Evolutionary conservation across 1,139 yeast species (phyloP).

Genomic region (Sugiyamaella paludigena): DNA sequence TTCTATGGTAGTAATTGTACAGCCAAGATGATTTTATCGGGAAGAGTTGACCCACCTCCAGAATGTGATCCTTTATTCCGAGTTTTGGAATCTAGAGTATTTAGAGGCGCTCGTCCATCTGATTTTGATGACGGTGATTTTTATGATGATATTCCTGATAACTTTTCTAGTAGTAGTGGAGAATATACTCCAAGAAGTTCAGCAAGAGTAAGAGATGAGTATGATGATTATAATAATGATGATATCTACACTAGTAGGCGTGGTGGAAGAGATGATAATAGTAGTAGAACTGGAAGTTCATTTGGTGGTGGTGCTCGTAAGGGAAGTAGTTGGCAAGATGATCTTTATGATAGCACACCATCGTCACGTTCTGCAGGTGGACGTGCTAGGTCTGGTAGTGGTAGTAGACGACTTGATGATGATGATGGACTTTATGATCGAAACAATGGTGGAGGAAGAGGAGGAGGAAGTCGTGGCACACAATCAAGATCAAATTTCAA

Average conservation of each 20-base stretch:
- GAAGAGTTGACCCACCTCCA: constrained; percentile 88
- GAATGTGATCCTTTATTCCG: constrained; percentile 89
- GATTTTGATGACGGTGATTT: constrained; percentile 53
- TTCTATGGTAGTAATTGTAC: constrained; percentile 87
- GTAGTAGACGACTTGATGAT: constrained; percentile 19
- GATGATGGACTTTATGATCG: constrained; percentile 17
- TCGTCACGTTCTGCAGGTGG: constrained; percentile 1
- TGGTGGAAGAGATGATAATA: constrained; percentile 24
- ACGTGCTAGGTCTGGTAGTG: constrained; percentile 17
- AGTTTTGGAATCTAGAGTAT: constrained; percentile 81
- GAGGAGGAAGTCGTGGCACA: constrained; percentile 24
- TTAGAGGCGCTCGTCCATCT: constrained; percentile 56
- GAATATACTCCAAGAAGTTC: constrained; percentile 1
- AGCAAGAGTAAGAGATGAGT: no score
- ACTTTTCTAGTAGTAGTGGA: constrained; percentile 27
- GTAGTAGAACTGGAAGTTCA: constrained; percentile 26
- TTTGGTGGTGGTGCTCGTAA: constrained; percentile 18
- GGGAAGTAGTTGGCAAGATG: constrained; percentile 69
- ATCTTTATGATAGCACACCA: constrained; percentile 59
- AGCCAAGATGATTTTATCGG: constrained; percentile 77
- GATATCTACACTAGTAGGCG: constrained; percentile 13
- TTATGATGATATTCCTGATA: constrained; percentile 70
- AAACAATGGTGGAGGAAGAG: background rate
- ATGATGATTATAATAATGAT: no score
- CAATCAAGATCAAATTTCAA: constrained; percentile 35